These are phyloP conservation scores for Penicillium angulare DNA, from an alignment of 495 filamentous ascomycete species.

Conservation along the genomic window DNA sequence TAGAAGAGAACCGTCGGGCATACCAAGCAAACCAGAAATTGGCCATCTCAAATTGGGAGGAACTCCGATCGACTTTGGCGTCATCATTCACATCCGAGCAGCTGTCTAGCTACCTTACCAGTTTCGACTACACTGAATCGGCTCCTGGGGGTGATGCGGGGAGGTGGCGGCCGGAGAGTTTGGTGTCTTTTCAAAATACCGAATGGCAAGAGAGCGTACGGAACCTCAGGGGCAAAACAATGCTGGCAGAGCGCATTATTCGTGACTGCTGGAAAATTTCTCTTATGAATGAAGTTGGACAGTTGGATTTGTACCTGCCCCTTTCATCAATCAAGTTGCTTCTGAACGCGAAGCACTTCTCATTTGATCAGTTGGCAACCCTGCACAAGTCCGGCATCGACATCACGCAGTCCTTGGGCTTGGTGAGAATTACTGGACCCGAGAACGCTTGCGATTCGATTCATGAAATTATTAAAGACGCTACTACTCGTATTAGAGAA, in stretches of 20 bases:
- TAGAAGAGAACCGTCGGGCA: slow-evolving; percentile 25
- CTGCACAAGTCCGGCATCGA: slow-evolving; percentile 44
- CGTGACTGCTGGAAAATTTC: slow-evolving; percentile 45
- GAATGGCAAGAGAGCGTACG: slow-evolving; percentile 13
- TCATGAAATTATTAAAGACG: slow-evolving; percentile 39
- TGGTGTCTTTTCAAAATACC: slow-evolving; percentile 17
- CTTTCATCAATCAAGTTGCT: slow-evolving; percentile 26
- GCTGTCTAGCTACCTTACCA: slow-evolving; percentile 29
- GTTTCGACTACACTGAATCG: not conserved
- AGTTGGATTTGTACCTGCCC: slow-evolving; percentile 39
- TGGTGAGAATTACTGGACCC: slow-evolving; percentile 43
- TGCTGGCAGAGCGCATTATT: slow-evolving; percentile 39
- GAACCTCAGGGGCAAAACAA: slow-evolving; percentile 28
- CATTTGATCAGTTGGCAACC: slow-evolving; percentile 43
- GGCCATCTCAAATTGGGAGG: slow-evolving; percentile 23
- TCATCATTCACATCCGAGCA: slow-evolving; percentile 37
- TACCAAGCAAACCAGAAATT: slow-evolving; percentile 24
- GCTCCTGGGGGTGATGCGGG: not conserved
- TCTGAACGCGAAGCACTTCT: slow-evolving; percentile 32
- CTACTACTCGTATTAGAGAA: slow-evolving; percentile 32
- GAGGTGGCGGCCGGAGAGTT: slow-evolving; percentile 33
- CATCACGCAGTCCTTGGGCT: slow-evolving; percentile 27
- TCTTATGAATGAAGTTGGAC: slow-evolving; percentile 36
- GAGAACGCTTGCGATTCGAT: slow-evolving; percentile 37
- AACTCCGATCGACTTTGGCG: slow-evolving; percentile 23